Evolutionary conservation across 345 rosid species (phyloP), one percentile per base, ranked within the genome.

Genomic region (Microcos paniculata): DNA sequence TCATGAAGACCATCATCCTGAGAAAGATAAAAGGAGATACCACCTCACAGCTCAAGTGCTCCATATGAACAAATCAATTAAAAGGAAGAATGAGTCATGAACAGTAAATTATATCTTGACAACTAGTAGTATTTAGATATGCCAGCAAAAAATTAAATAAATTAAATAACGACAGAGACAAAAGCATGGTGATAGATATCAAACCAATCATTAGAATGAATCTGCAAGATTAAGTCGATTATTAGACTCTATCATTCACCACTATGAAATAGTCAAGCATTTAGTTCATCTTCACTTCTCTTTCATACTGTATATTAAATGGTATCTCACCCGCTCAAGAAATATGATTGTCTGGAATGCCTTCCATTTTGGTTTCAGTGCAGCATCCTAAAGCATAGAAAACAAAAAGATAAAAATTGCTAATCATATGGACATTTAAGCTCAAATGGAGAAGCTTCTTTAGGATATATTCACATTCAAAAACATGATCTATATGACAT

Each of bases 321-420:
- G 71, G 35, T 28, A 42, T 70, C 94, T 90, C 46, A 92, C 97
- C 90, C 77, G 83, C 81, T 95, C 96, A 79, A 91, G 92, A 85
- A 89, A 95, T 78, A 93, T 91, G 59, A 90, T 75, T 61, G 99
- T 90, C 87, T 86, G 88, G 67, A 91, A 93, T n/a, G 99, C 93
- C 87, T 95, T 95, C 99, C 99, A 95, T 56, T 91, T 89, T 30
- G 95, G 94, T 28, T 78, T 70, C 51, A 95, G 81, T 55, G 57
- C 78, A 63, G 93, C 97, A 82, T 87, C 94, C 99, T 93, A 84
- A 75, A 62, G 62, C 65, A 65, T 64, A 33, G 70, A 46, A 68
- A 58, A 76, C 40, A 68, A 8, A 49, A 62, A 80, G 26, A 23
- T 38, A 38, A 10, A 51, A 63, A 43, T 46, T 26, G 9, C 38